Base-by-base conservation (phyloP, 129 eudicot species). In the Rutidosis leptorrhynchoides region DNA sequence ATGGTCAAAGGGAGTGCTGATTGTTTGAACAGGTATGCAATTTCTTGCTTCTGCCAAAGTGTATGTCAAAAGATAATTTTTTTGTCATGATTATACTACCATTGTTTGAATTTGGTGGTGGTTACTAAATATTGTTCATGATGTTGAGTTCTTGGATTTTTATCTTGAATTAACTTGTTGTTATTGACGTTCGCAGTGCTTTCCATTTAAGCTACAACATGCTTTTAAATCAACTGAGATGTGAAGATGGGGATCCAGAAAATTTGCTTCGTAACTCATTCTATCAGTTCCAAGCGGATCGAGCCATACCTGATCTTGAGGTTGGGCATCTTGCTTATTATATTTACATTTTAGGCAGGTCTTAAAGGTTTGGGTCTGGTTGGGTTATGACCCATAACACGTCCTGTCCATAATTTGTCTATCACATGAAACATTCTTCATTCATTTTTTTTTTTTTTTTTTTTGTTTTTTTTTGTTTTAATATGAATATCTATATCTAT, bases 1-100 rank as follows among this genome's bases (percentile, higher is more conserved):
- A 94, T 94, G 97, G 83, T 94, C 33, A 94, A 94, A 83, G 99
- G 99, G 72, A 89, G 82, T 84, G 99, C 99, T 43, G 99, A 94
- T 74, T 74, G 86, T 83, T 84, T 94, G 65, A 94, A 94, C 88
- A 94, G 99, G 99, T 86, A 62, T 56, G 40, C 58, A n/a, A n/a
- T 69, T 56, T 52, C 7, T 22, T n/a, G 17, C 37, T 51, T 7
- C 48, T 71, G 4, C 25, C 21, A 14, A 71, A 32, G 19, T 8
- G 28, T 21, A 22, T 20, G 20, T 24, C 23, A 33, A 33, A 62
- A 42, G 53, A 48, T 57, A 28, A 10, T 17, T 33, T 76, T 6
- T 19, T 33, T 69, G 74, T 51, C 19, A 27, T 35, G 23, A 64
- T 35, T 16, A 15, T 30, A 8, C 16, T 57, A 32, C 60, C 16